Conservation (phyloP, 139 green algal genomes). For the Medakamo hakoo region DNA sequence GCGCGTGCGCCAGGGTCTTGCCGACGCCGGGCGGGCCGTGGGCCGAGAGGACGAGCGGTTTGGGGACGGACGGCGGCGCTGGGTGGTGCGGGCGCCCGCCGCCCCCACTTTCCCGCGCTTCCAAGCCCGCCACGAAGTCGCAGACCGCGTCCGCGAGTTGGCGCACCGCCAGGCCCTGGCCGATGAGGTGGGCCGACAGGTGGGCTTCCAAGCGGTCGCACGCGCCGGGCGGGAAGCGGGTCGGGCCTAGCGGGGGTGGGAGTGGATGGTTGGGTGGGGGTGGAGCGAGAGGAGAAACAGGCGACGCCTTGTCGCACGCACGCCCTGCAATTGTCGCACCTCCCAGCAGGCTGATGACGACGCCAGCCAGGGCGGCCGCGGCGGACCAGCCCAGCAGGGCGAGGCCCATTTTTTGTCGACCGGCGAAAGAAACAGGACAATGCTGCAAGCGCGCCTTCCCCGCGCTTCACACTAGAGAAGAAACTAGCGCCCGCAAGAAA, state of each 20-base stretch:
- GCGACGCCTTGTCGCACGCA: neutral
- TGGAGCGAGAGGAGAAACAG: slow-evolving; percentile 1
- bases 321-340: slow-evolving; percentile 1
- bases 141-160: slow-evolving; percentile 55
- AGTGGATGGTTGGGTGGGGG: neutral
- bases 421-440: neutral
- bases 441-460: neutral
- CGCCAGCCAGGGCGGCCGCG: slow-evolving; percentile 1
- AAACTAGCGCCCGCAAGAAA: neutral
- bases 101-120: too few relatives aligned
- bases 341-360: slow-evolving; percentile 2
- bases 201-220: slow-evolving; percentile 43
- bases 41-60: slow-evolving; percentile 65
- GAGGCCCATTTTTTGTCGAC: neutral
- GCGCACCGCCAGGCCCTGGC: slow-evolving; percentile 48
- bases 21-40: slow-evolving; percentile 81
- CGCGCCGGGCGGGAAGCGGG: slow-evolving; percentile 29
- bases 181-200: slow-evolving; percentile 39
- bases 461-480: neutral
- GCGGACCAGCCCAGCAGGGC: slow-evolving; percentile 10
- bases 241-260: slow-evolving; percentile 9
- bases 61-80: slow-evolving; percentile 20
- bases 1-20: slow-evolving; percentile 66
- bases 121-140: slow-evolving; percentile 36
- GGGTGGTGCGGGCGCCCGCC: slow-evolving; percentile 1